phyloP scores from a whole-genome alignment of 306 rosid genomes.

The Cotoneaster glaucophyllus region DNA sequence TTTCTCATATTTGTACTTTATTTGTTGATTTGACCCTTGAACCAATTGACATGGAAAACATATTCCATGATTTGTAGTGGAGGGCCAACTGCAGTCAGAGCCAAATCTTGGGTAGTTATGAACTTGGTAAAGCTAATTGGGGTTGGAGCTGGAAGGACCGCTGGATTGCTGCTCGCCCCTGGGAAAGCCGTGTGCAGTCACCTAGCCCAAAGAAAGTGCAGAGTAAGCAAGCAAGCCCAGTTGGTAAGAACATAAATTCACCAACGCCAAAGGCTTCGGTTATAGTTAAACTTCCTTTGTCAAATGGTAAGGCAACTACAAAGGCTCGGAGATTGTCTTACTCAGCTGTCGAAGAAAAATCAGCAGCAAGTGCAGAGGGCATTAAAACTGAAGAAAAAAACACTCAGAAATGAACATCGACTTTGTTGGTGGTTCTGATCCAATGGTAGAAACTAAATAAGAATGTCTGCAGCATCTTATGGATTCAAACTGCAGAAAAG shows the following conservation, averaged over 20 bases:
- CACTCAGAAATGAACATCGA: conserved; percentile 24
- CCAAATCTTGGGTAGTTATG: conserved; percentile 64
- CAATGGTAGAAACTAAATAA: conserved; percentile 10
- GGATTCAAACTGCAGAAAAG: conserved; percentile 20
- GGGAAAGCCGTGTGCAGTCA: conserved; percentile 77
- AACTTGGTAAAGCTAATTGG: conserved; percentile 77
- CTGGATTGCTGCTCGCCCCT: conserved; percentile 97
- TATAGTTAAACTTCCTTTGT: conserved; percentile 30
- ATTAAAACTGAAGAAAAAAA: conserved; percentile 24
- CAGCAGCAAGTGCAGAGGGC: conserved; percentile 27
- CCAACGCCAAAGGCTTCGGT: conserved; percentile 40
- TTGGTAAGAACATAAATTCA: conserved; percentile 36
- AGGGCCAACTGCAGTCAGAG: conserved; percentile 82
- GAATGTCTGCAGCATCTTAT: conserved; percentile 21
- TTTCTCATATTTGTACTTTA: background rate
- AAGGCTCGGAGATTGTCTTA: conserved; percentile 65
- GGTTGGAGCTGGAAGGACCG: conserved; percentile 99
- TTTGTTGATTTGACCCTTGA: conserved; percentile 6
- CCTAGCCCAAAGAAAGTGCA: conserved; percentile 47
- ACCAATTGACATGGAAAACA: conserved; percentile 22
- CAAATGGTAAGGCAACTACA: conserved; percentile 45
- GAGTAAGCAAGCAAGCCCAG: conserved; percentile 46
- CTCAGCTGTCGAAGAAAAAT: conserved; percentile 44
- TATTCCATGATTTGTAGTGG: conserved; percentile 60
- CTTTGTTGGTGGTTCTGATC: conserved; percentile 18